A percentile compares a stretch with the other conserved stretches of the same genome.
phyloP scores from a whole-genome alignment of 2,329 filamentous ascomycete genomes.

The Waltergamsia citrina region DNA sequence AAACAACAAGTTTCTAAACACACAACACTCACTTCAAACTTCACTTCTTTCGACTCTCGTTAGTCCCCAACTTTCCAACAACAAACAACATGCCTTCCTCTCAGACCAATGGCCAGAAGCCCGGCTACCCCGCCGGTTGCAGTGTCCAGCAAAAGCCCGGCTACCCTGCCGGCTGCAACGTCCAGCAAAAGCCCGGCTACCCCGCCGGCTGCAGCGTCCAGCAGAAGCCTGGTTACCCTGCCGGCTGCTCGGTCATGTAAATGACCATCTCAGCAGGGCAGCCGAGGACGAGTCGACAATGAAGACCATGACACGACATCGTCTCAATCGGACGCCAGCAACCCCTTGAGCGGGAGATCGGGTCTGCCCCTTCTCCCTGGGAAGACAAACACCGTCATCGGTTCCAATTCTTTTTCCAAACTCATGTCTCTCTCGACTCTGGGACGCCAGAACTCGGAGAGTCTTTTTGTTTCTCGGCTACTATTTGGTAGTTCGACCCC shows the following conservation, averaged over 20 bases:
- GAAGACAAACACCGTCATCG: background rate
- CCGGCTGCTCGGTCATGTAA: slow-evolving; percentile 25
- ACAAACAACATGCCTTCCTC: slow-evolving; percentile 6
- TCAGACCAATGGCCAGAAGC: too few relatives aligned
- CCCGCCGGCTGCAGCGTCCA: too few relatives aligned
- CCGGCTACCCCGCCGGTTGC: slow-evolving; percentile 16
- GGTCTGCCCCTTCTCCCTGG: background rate
- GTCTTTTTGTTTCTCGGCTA: too few relatives aligned
- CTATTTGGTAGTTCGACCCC: too few relatives aligned
- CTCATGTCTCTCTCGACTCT: too few relatives aligned
- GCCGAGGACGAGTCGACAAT: too few relatives aligned
- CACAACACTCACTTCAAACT: background rate
- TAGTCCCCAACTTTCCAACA: background rate
- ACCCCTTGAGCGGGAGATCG: too few relatives aligned
- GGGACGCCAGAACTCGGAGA: too few relatives aligned
- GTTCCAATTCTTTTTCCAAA: background rate
- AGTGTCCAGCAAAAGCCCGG: slow-evolving; percentile 17
- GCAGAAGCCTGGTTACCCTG: slow-evolving; percentile 12
- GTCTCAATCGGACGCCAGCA: too few relatives aligned
- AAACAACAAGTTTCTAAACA: too few relatives aligned
- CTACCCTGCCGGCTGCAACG: slow-evolving; percentile 15
- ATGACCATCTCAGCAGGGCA: slow-evolving; percentile 1
- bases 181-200: slow-evolving; percentile 17
- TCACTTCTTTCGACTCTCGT: background rate
- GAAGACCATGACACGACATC: too few relatives aligned